Conservation (phyloP, 805 yeast genomes). For the Teunomyces atbi region DNA sequence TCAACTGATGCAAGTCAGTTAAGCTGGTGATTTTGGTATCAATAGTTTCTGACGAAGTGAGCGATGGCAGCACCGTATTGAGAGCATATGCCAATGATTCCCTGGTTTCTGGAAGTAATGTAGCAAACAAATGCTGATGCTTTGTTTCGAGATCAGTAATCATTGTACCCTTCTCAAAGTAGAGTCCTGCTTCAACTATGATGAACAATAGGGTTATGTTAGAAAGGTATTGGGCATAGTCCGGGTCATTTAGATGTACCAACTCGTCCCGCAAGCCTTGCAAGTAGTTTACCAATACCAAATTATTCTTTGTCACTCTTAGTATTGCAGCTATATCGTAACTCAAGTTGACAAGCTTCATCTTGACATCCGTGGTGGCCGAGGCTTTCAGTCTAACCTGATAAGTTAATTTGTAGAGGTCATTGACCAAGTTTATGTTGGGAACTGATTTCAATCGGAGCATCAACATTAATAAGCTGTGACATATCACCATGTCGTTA, state of each 20-base stretch:
- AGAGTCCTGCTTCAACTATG: constrained; percentile 10
- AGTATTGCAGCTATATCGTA: constrained; percentile 32
- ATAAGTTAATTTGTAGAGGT: constrained; percentile 36
- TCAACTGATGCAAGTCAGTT: constrained; percentile 12
- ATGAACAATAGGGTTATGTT: constrained; percentile 20
- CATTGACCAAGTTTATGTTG: constrained; percentile 41
- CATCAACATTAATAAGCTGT: constrained; percentile 29
- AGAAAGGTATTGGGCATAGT: constrained; percentile 15
- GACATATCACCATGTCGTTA: constrained; percentile 26
- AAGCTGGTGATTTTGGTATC: constrained; percentile 10
- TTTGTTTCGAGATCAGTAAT: background rate
- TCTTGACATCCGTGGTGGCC: constrained; percentile 8
- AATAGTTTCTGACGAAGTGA: constrained; percentile 8
- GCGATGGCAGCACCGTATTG: constrained; percentile 11
- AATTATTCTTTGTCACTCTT: constrained; percentile 27
- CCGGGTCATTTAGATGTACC: constrained; percentile 2
- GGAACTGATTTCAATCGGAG: constrained; percentile 44
- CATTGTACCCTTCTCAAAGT: background rate
- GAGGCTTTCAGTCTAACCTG: constrained; percentile 28
- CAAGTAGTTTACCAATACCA: constrained; percentile 27
- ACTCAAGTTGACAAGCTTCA: constrained; percentile 27
- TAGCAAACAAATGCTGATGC: constrained; percentile 4
- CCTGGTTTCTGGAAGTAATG: constrained; percentile 8
- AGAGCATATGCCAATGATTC: constrained; percentile 13
- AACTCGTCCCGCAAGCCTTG: constrained; percentile 21